These are phyloP conservation scores for Apostasia shenzhenica DNA, from an alignment of 106 monocot species.

Conservation along the genomic window DNA sequence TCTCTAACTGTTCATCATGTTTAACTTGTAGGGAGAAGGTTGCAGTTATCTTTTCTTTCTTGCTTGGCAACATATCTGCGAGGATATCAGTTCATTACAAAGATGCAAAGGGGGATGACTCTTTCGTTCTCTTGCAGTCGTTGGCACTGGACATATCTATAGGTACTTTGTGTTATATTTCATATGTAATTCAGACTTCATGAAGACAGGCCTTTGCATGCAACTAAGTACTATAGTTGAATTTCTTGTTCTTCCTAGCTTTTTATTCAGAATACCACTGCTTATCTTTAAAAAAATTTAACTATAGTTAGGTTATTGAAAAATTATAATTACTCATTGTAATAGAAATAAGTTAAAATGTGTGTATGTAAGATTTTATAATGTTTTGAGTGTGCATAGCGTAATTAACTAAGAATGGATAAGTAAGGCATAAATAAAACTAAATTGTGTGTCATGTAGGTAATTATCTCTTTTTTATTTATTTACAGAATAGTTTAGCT, in stretches of 20 bases:
- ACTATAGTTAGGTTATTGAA: too few species aligned
- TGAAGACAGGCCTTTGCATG: background rate
- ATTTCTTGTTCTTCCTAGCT: background rate
- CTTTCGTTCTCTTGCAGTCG: conserved; percentile 11
- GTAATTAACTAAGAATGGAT: too few species aligned
- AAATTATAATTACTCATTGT: too few species aligned
- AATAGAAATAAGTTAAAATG: too few species aligned
- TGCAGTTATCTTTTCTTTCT: conserved; percentile 44
- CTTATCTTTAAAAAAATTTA: background rate
- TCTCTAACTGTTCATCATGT: background rate
- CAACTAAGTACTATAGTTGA: background rate
- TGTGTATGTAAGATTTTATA: too few species aligned
- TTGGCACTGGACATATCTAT: conserved; percentile 26
- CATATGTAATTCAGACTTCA: background rate
- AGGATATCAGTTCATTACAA: conserved; percentile 13
- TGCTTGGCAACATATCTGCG: conserved; percentile 29
- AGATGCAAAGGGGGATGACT: conserved; percentile 8
- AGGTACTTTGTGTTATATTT: conserved; percentile 23
- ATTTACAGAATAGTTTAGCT: too few species aligned
- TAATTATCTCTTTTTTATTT: too few species aligned
- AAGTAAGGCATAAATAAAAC: too few species aligned
- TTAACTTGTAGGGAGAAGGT: conserved; percentile 53
- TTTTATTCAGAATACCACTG: background rate
- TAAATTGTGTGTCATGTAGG: too few species aligned
- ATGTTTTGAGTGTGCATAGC: too few species aligned